Evolutionary conservation across 345 rosid species (phyloP).

Genomic region (Arabidopsis suecica): DNA sequence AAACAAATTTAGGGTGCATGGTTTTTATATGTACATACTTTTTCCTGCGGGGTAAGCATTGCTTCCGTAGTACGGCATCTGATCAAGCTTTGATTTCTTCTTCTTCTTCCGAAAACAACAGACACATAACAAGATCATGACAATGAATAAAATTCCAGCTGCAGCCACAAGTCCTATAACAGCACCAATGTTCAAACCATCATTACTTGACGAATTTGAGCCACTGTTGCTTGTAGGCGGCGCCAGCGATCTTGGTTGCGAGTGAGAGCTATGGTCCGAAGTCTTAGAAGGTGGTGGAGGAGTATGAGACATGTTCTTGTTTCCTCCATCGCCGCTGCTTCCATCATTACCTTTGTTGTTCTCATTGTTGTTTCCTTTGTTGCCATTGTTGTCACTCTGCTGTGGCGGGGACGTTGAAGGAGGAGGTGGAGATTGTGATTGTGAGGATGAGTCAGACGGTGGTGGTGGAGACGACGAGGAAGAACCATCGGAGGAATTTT

Average conservation of each 20-base stretch:
- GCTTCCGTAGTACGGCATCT: constrained; percentile 41
- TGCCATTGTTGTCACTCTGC: constrained; percentile 21
- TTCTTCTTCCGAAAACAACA: constrained; percentile 57
- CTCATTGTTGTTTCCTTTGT: constrained; percentile 22
- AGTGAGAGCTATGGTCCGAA: neutral
- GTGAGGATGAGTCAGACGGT: constrained; percentile 32
- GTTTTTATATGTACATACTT: constrained; percentile 25
- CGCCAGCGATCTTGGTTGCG: constrained; percentile 37
- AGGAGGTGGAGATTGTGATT: constrained; percentile 46
- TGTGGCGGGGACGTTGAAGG: constrained; percentile 18
- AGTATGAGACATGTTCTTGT: constrained; percentile 14
- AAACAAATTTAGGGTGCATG: constrained; percentile 24
- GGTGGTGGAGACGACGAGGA: constrained; percentile 41
- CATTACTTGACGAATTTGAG: constrained; percentile 24
- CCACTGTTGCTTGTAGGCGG: constrained; percentile 33
- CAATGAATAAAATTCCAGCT: constrained; percentile 51
- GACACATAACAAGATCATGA: constrained; percentile 46
- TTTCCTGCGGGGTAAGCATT: constrained; percentile 33
- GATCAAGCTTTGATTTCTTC: constrained; percentile 40
- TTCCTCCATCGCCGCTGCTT: constrained; percentile 6
- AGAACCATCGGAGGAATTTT: constrained; percentile 22
- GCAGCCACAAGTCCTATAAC: constrained; percentile 57
- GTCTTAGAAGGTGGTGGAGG: constrained; percentile 39
- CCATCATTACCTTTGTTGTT: constrained; percentile 25
- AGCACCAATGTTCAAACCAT: constrained; percentile 24